Conservation (phyloP, 1,284 basidiomycete genomes). For the Erythrobasidium hasegawianum region DNA sequence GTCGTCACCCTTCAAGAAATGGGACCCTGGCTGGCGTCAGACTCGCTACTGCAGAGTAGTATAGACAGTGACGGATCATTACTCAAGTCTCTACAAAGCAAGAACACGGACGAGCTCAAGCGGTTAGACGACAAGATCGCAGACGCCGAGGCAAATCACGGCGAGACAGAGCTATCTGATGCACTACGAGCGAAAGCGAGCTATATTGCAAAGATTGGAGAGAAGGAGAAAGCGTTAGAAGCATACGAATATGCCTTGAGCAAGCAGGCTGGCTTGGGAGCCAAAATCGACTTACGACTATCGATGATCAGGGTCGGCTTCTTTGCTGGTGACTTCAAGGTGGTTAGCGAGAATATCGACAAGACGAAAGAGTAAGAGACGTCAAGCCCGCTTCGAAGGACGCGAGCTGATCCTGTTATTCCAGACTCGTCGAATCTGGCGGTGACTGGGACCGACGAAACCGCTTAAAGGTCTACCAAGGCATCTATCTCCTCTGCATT, state of each 20-base stretch:
- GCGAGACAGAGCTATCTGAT: constrained; percentile 89
- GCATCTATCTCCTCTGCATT: constrained; percentile 77
- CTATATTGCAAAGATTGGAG: constrained; percentile 84
- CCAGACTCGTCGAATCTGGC: constrained; percentile 84
- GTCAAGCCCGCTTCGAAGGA: not conserved
- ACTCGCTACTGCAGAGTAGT: constrained; percentile 45
- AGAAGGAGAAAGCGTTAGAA: constrained; percentile 74
- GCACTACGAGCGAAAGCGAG: constrained; percentile 78
- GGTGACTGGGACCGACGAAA: constrained; percentile 98
- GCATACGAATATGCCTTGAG: constrained; percentile 81
- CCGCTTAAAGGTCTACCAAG: constrained; percentile 91
- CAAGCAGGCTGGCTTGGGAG: constrained; percentile 89
- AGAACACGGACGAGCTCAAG: constrained; percentile 71
- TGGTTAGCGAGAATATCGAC: constrained; percentile 69
- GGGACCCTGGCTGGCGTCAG: constrained; percentile 64
- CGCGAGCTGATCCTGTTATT: not conserved
- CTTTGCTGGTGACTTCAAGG: constrained; percentile 77
- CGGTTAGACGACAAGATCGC: constrained; percentile 73
- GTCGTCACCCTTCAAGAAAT: constrained; percentile 57
- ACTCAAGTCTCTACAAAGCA: constrained; percentile 65
- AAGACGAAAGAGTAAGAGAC: constrained; percentile 71
- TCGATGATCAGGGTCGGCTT: constrained; percentile 85
- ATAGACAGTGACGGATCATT: constrained; percentile 57
- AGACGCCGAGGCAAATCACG: constrained; percentile 85
- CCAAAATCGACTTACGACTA: constrained; percentile 86